Evolutionary conservation across 306 rosid genomes (phyloP).

Genomic region (Vicia villosa): DNA sequence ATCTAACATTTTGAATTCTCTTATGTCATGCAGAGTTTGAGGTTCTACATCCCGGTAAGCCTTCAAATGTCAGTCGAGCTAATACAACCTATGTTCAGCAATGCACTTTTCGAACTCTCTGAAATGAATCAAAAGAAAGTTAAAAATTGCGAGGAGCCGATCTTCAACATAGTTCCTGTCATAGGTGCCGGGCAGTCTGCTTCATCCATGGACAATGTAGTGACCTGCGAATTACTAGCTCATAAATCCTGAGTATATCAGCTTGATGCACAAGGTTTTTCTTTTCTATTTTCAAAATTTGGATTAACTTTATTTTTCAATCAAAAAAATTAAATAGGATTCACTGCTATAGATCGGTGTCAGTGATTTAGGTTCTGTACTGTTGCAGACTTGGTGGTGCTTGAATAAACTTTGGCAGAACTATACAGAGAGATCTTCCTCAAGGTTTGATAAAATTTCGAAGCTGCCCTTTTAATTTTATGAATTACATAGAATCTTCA

Average conservation of each 20-base stretch:
- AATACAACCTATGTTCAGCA: conserved; percentile 52
- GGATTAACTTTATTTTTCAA: neutral
- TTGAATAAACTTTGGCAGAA: conserved; percentile 6
- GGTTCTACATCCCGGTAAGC: conserved; percentile 69
- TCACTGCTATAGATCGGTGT: conserved; percentile 11
- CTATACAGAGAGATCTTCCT: neutral
- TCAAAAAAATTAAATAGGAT: conserved; percentile 2
- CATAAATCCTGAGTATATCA: conserved; percentile 48
- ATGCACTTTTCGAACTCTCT: conserved; percentile 61
- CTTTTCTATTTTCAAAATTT: neutral
- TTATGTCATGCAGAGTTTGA: conserved; percentile 59
- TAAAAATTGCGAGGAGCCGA: conserved; percentile 49
- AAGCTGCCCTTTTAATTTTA: neutral
- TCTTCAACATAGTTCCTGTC: conserved; percentile 90
- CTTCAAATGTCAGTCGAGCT: conserved; percentile 55
- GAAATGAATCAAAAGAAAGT: conserved; percentile 45
- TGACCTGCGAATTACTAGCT: conserved; percentile 84
- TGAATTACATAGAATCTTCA: no score
- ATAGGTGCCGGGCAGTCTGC: conserved; percentile 70
- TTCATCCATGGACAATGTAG: conserved; percentile 59
- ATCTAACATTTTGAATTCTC: conserved; percentile 6
- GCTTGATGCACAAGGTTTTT: neutral
- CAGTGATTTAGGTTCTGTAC: conserved; percentile 19
- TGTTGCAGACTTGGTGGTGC: neutral
- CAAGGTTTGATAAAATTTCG: neutral